Percentiles rank a stretch among this genome's conserved stretches.
Evolutionary conservation across 2,329 filamentous ascomycete species (phyloP).

Genomic region (Teratosphaeria gauchensis): DNA sequence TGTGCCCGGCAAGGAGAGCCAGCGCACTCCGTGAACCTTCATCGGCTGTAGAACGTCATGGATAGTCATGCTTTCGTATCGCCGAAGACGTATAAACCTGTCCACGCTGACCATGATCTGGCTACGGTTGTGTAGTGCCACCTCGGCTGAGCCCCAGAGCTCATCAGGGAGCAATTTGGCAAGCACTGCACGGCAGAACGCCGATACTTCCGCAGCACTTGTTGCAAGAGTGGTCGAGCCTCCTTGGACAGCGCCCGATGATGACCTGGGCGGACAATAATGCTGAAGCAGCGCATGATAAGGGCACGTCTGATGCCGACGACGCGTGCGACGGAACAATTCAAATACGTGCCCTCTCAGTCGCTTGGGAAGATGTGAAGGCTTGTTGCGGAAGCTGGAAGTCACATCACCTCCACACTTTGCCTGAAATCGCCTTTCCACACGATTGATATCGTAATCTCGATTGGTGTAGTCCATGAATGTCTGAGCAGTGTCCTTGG

Average conservation of each 20-base stretch:
- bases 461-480: slow-evolving; percentile 79
- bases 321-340: slow-evolving; percentile 60
- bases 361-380: slow-evolving; percentile 27
- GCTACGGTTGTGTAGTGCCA: slow-evolving; percentile 49
- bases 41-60: slow-evolving; percentile 69
- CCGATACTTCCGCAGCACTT: slow-evolving; percentile 60
- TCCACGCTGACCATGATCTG: slow-evolving; percentile 61
- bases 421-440: background rate
- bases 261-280: slow-evolving; percentile 56
- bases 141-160: slow-evolving; percentile 59
- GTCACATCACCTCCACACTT: background rate
- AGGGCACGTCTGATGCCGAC: slow-evolving; percentile 62
- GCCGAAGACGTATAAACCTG: slow-evolving; percentile 63
- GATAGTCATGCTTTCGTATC: slow-evolving; percentile 71
- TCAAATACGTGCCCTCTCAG: slow-evolving; percentile 53
- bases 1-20: slow-evolving; percentile 55
- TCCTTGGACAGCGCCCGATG: background rate
- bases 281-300: slow-evolving; percentile 70
- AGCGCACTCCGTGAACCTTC: slow-evolving; percentile 43
- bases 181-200: slow-evolving; percentile 74
- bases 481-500: slow-evolving; percentile 56
- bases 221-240: slow-evolving; percentile 58
- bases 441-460: slow-evolving; percentile 62
- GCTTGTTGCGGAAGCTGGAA: background rate
- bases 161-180: slow-evolving; percentile 60